Evolutionary conservation across 768 basidiomycete genomes (phyloP).

Genomic region (Naganishia antarctica): DNA sequence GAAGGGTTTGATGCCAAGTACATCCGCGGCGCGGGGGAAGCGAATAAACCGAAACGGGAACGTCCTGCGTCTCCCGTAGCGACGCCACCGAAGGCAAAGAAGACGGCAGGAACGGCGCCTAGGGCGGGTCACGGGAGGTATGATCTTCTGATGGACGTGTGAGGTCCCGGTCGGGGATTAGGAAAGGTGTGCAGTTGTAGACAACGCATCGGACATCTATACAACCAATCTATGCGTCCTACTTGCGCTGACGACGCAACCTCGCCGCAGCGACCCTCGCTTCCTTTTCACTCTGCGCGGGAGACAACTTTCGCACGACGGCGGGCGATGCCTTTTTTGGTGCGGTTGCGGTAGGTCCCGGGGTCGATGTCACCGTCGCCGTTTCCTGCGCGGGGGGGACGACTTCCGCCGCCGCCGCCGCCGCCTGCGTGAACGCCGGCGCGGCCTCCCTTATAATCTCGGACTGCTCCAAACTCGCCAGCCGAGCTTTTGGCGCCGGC

Average conservation of each 20-base stretch:
- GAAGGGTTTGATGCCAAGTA: conserved; percentile 3
- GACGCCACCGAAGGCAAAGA: neutral
- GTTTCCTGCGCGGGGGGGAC: too few species aligned
- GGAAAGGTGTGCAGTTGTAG: neutral
- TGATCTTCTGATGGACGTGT: conserved; percentile 16
- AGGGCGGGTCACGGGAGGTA: conserved; percentile 19
- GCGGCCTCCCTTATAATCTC: conserved; percentile 28
- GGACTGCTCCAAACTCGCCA: conserved; percentile 11
- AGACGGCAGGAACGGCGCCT: neutral
- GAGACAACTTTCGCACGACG: neutral
- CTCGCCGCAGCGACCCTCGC: conserved; percentile 29
- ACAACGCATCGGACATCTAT: neutral
- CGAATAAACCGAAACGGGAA: conserved; percentile 10
- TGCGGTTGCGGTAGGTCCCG: neutral
- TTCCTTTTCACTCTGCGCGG: conserved; percentile 24
- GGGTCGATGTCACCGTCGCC: neutral
- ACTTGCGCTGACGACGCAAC: conserved; percentile 22
- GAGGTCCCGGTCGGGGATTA: too few species aligned
- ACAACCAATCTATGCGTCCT: neutral
- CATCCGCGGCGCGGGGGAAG: neutral
- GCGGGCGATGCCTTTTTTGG: neutral
- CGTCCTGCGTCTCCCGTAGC: neutral
- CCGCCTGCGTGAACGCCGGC: conserved; percentile 4
- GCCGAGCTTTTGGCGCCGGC: neutral
- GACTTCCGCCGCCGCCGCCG: neutral